Evolutionary conservation across 1,284 basidiomycete species (phyloP).

Genomic region (Ganoderma sp.): DNA sequence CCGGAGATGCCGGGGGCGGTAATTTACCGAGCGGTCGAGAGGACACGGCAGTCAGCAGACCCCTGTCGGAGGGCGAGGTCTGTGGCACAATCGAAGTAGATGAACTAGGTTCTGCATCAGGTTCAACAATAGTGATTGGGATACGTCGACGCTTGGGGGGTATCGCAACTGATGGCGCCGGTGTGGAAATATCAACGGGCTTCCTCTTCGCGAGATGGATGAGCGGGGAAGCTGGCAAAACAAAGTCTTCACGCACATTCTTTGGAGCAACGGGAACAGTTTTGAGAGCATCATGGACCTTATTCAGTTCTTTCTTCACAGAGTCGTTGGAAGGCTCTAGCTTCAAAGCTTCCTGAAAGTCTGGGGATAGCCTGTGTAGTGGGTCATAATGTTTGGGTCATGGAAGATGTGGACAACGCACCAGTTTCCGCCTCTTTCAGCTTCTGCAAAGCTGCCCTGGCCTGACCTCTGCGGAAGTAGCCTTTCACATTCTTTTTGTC

Average conservation of each 20-base stretch:
- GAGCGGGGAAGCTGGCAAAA: constrained; percentile 19
- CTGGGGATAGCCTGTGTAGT: constrained; percentile 44
- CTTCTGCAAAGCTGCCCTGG: constrained; percentile 57
- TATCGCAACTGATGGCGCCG: constrained; percentile 30
- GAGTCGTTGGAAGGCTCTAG: constrained; percentile 66
- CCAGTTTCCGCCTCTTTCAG: constrained; percentile 62
- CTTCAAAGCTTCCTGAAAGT: constrained; percentile 59
- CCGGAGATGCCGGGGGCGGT: background rate
- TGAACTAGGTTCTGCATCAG: constrained; percentile 28
- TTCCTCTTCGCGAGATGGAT: constrained; percentile 17
- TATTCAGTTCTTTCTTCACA: constrained; percentile 60
- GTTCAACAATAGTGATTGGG: constrained; percentile 72
- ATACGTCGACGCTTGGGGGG: constrained; percentile 58
- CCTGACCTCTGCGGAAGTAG: constrained; percentile 74
- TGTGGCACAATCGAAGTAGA: constrained; percentile 22
- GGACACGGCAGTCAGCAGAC: constrained; percentile 44
- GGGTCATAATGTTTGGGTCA: background rate
- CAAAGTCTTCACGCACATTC: constrained; percentile 31
- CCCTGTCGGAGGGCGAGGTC: constrained; percentile 5
- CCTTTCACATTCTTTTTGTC: constrained; percentile 71
- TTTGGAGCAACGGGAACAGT: constrained; percentile 39
- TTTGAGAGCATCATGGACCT: constrained; percentile 48
- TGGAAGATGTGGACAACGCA: constrained; percentile 39
- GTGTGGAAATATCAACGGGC: constrained; percentile 28
- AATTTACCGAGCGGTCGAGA: constrained; percentile 26